These are phyloP conservation scores for Fusarium tjaetaba DNA, from an alignment of 2,329 filamentous ascomycete species.

Conservation along the genomic window DNA sequence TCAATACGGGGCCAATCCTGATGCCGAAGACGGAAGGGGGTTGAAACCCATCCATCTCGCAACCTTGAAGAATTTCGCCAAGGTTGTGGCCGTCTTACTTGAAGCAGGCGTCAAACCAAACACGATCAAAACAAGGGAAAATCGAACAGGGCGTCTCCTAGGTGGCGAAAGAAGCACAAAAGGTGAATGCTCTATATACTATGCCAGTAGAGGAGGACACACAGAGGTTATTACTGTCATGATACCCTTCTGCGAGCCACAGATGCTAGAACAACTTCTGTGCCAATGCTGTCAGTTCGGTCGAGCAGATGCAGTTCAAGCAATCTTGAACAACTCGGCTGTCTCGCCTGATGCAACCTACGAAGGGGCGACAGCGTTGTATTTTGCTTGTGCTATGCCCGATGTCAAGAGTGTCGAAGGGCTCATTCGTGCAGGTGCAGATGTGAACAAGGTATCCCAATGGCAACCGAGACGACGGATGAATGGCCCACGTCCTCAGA, in stretches of 20 bases:
- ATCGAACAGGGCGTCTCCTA: neutral
- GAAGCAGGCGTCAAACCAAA: constrained; percentile 26
- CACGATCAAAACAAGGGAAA: constrained; percentile 21
- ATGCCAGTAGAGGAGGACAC: constrained; percentile 30
- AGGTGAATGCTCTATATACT: constrained; percentile 27
- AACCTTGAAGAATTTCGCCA: constrained; percentile 7
- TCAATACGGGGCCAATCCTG: constrained; percentile 4
- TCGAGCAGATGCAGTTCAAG: constrained; percentile 19
- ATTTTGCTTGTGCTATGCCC: constrained; percentile 11
- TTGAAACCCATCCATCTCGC: constrained; percentile 37
- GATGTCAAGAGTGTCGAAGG: constrained; percentile 19
- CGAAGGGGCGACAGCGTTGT: constrained; percentile 19
- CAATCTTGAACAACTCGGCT: constrained; percentile 14
- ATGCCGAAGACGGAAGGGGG: constrained; percentile 20
- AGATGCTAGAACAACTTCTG: constrained; percentile 27
- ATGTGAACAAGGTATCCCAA: constrained; percentile 9
- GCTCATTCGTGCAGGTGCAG: constrained; percentile 27
- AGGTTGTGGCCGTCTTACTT: constrained; percentile 6
- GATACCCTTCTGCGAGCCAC: constrained; percentile 29
- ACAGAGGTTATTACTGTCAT: constrained; percentile 18
- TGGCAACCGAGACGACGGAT: neutral
- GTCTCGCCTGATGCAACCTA: constrained; percentile 27
- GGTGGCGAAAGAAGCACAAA: neutral
- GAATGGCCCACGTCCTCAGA: neutral
- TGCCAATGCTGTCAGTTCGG: constrained; percentile 27